These are phyloP conservation scores for Lentinus tigrinus DNA, from an alignment of 768 basidiomycete genomes.

Conservation along the genomic window DNA sequence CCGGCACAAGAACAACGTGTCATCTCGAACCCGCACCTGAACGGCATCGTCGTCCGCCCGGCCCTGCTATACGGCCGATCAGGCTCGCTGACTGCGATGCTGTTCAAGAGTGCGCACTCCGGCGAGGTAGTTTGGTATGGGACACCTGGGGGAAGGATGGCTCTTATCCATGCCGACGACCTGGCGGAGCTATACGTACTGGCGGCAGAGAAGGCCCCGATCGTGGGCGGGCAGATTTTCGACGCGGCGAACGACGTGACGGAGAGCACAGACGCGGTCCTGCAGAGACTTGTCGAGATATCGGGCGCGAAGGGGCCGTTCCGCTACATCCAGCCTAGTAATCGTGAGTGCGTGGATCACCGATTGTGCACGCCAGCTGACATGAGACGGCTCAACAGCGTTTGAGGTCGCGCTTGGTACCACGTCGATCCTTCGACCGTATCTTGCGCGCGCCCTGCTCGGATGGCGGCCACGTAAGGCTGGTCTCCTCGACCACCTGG, in stretches of 20 bases:
- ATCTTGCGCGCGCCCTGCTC: slow-evolving; percentile 40
- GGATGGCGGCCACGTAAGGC: slow-evolving; percentile 45
- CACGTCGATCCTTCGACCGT: slow-evolving; percentile 34
- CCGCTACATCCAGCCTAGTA: slow-evolving; percentile 32
- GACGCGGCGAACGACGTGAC: slow-evolving; percentile 38
- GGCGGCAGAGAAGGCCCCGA: slow-evolving; percentile 37
- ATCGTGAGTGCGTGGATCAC: slow-evolving; percentile 31
- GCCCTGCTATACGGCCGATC: slow-evolving; percentile 42
- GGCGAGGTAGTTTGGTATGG: slow-evolving; percentile 36
- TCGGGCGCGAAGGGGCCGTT: slow-evolving; percentile 39
- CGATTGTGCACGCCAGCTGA: background rate
- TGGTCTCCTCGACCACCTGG: slow-evolving; percentile 42
- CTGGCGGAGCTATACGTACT: slow-evolving; percentile 43
- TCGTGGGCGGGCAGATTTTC: slow-evolving; percentile 40
- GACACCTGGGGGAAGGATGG: slow-evolving; percentile 34
- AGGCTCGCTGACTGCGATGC: slow-evolving; percentile 33
- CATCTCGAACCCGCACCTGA: slow-evolving; percentile 28
- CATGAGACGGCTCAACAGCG: slow-evolving; percentile 19
- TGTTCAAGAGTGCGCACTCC: slow-evolving; percentile 33
- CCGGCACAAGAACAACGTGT: slow-evolving; percentile 34
- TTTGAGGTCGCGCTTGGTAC: slow-evolving; percentile 37
- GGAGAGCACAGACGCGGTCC: slow-evolving; percentile 41
- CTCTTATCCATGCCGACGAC: slow-evolving; percentile 44
- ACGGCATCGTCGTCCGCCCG: slow-evolving; percentile 47
- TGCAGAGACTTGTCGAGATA: slow-evolving; percentile 37